These are phyloP conservation scores for Coemansia sp. DNA, from an alignment of 192 early-diverging fungal species.

Conservation along the genomic window DNA sequence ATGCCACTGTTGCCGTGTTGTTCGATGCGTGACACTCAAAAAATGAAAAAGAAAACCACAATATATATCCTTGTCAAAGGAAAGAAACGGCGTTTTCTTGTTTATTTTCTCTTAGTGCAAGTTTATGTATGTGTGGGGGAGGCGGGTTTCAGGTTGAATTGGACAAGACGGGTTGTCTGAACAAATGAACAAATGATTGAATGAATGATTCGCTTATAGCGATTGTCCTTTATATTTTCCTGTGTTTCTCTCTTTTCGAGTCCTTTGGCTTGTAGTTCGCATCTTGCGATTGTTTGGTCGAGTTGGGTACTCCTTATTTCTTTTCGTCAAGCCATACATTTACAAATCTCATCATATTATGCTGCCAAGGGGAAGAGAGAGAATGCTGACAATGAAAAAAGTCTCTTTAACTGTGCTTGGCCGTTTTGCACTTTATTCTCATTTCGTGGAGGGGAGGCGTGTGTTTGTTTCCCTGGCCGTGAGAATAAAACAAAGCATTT, in stretches of 20 bases:
- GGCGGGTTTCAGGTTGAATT: conserved; percentile 6
- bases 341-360: not conserved
- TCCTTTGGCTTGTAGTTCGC: not conserved
- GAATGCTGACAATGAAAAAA: not conserved
- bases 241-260: not conserved
- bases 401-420: not conserved
- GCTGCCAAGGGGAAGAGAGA: not conserved
- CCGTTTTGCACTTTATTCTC: not conserved
- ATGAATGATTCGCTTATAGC: too few species aligned
- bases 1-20: not conserved
- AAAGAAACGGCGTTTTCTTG: not conserved
- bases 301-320: not conserved
- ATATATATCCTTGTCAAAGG: not conserved
- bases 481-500: not conserved
- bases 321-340: conserved; percentile 5
- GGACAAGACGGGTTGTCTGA: not conserved
- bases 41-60: not conserved
- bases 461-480: not conserved
- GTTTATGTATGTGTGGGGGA: conserved; percentile 5
- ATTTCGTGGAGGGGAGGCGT: not conserved
- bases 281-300: not conserved
- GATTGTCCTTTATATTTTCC: not conserved
- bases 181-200: not conserved
- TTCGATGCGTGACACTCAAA: not conserved
- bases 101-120: not conserved